Conservation (phyloP, 2,329 filamentous ascomycete genomes). For the Botrytis medusae region DNA sequence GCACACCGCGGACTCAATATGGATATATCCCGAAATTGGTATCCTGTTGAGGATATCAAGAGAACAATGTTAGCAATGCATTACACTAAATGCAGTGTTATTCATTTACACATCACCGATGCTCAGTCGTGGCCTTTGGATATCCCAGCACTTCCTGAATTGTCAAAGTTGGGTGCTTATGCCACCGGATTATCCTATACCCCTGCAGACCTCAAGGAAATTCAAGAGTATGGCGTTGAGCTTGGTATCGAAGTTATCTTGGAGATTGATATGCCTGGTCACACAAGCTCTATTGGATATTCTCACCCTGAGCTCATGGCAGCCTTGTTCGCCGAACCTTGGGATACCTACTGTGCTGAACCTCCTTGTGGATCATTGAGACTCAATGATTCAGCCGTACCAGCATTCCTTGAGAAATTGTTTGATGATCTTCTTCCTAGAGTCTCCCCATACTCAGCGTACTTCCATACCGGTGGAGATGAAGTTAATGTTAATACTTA, state of each 20-base stretch:
- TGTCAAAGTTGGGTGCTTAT: constrained; percentile 74
- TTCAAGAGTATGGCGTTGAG: constrained; percentile 69
- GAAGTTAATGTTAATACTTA: constrained; percentile 80
- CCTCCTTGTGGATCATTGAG: constrained; percentile 70
- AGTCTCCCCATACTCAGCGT: constrained; percentile 63
- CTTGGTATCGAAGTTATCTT: constrained; percentile 71
- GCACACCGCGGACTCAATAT: constrained; percentile 76
- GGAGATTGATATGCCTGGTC: constrained; percentile 80
- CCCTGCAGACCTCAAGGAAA: constrained; percentile 58
- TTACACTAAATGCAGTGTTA: constrained; percentile 79
- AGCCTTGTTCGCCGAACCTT: constrained; percentile 58
- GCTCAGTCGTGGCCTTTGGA: constrained; percentile 84
- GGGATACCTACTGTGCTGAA: constrained; percentile 59
- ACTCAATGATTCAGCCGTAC: constrained; percentile 70
- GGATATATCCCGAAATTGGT: constrained; percentile 72
- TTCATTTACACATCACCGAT: constrained; percentile 81
- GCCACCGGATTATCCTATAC: constrained; percentile 65
- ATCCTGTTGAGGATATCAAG: constrained; percentile 55
- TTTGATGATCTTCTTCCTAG: constrained; percentile 77
- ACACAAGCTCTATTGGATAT: constrained; percentile 67
- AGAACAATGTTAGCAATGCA: constrained; percentile 74
- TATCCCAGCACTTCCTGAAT: constrained; percentile 70
- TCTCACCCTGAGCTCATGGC: constrained; percentile 71
- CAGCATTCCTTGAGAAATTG: constrained; percentile 68
- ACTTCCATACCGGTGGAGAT: constrained; percentile 87